Conservation (phyloP, 2,329 filamentous ascomycete species). For the Botryotinia globosa region DNA sequence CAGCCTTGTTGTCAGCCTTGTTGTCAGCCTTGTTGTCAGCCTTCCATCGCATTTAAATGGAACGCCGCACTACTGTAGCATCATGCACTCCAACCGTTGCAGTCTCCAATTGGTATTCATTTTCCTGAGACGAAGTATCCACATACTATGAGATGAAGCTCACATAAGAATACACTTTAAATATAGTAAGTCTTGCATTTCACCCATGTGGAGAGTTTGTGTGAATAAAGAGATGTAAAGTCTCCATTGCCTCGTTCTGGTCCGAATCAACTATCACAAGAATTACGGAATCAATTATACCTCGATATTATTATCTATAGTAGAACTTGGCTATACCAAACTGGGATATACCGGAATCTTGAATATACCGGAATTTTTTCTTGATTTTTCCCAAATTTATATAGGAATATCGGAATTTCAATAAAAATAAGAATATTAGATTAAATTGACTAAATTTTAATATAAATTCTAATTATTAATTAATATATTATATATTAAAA, state of each 20-base stretch:
- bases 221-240: background rate
- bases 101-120: background rate
- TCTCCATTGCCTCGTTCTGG: background rate
- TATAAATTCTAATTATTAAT: too few species aligned
- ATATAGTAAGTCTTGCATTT: conserved; percentile 4
- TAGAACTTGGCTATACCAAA: too few species aligned
- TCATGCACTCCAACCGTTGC: background rate
- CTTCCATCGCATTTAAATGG: background rate
- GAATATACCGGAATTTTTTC: too few species aligned
- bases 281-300: background rate
- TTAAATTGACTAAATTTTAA: too few species aligned
- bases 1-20: conserved; percentile 1
- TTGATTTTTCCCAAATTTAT: too few species aligned
- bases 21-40: conserved; percentile 1
- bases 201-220: background rate
- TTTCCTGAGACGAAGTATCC: background rate
- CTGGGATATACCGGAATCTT: too few species aligned
- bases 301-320: background rate
- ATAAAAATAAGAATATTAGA: too few species aligned
- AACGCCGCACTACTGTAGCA: too few species aligned
- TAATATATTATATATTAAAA: too few species aligned
- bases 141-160: background rate
- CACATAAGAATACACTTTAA: background rate
- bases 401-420: too few species aligned
- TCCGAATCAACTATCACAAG: background rate